Percentiles rank a stretch among this genome's conserved stretches.
Evolutionary conservation across 108 stramenopile genomes (phyloP).

Genomic region (Nannochloropsis oceanica): DNA sequence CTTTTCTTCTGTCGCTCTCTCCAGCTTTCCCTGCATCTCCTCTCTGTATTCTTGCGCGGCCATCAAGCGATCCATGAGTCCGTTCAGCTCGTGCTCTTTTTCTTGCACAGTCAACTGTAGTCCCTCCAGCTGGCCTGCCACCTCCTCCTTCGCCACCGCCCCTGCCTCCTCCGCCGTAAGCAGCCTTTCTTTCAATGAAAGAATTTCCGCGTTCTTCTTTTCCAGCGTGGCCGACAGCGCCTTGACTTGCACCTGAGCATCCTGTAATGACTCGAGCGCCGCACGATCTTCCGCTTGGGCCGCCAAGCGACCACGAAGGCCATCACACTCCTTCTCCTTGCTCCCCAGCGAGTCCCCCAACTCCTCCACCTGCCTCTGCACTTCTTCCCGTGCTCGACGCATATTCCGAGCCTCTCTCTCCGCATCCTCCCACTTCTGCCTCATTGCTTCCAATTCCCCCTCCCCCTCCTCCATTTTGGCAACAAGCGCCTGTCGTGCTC

Average conservation of each 20-base stretch:
- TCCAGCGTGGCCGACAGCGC: not conserved
- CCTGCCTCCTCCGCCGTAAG: not conserved
- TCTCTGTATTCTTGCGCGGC: not conserved
- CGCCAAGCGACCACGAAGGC: not conserved
- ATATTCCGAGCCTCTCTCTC: not conserved
- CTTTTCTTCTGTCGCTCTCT: not conserved
- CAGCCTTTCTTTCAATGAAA: not conserved
- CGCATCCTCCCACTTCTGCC: not conserved
- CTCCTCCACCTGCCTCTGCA: not conserved
- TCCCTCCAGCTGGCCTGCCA: not conserved
- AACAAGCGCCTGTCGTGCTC: not conserved
- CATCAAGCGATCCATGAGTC: not conserved
- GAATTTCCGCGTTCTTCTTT: not conserved
- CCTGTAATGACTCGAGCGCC: not conserved
- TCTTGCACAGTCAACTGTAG: not conserved
- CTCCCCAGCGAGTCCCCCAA: not conserved
- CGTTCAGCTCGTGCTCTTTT: not conserved
- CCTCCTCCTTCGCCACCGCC: not conserved
- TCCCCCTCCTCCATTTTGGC: not conserved
- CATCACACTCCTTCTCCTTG: not conserved
- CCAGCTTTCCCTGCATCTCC: slow-evolving; percentile 1
- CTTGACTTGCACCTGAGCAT: not conserved
- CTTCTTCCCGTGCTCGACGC: not conserved
- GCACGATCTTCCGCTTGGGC: not conserved
- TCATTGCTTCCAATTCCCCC: not conserved